Percentiles rank a stretch among this genome's conserved stretches.
Conservation (phyloP, 2,329 filamentous ascomycete genomes). For the Fusarium sp. region DNA sequence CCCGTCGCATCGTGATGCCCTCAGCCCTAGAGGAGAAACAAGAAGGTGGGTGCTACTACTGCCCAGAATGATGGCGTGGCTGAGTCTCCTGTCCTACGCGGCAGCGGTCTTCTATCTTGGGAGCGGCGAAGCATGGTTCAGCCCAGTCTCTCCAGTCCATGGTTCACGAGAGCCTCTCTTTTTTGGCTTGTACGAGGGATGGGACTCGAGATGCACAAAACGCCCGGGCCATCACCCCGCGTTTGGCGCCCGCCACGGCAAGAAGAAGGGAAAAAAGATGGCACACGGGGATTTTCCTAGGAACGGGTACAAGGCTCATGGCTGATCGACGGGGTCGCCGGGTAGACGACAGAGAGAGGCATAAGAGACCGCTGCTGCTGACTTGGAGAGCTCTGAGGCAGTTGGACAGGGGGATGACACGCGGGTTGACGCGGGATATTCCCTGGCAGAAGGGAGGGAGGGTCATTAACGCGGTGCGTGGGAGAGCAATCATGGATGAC, state of each 20-base stretch:
- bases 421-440: constrained; percentile 40
- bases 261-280: constrained; percentile 27
- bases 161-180: not conserved
- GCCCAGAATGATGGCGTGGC: constrained; percentile 27
- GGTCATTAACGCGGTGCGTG: constrained; percentile 22
- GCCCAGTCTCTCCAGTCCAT: not conserved
- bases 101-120: constrained; percentile 31
- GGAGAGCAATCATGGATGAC: constrained; percentile 32
- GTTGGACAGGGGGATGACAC: constrained; percentile 23
- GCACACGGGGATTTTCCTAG: constrained; percentile 32
- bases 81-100: constrained; percentile 18
- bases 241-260: constrained; percentile 42
- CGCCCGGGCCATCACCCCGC: constrained; percentile 37
- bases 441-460: constrained; percentile 17
- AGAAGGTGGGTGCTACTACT: not conserved
- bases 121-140: constrained; percentile 33
- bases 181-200: not conserved
- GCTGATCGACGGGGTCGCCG: constrained; percentile 11
- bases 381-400: constrained; percentile 24
- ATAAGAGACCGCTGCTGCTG: not conserved
- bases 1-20: constrained; percentile 37
- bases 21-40: constrained; percentile 27
- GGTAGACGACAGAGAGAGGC: not conserved
- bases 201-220: constrained; percentile 10
- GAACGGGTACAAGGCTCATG: constrained; percentile 13